Base-by-base conservation (phyloP, 306 rosid genomes). In the Quercus gilva region DNA sequence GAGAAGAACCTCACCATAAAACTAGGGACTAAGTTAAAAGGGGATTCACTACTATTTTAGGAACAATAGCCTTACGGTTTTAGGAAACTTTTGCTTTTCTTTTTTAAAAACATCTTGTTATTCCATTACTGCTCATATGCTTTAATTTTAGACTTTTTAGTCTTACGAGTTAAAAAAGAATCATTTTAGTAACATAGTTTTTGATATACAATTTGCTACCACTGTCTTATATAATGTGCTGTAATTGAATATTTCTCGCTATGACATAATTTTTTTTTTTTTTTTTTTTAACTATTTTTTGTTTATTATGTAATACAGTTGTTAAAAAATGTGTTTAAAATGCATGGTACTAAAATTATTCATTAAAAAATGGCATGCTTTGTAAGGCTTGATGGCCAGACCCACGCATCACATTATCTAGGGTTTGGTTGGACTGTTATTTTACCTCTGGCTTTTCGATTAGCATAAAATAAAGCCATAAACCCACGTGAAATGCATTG, bases 401-500 rank as follows among this genome's bases (percentile, higher is more conserved):
- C 3, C n/a, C 51, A 18, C 72, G n/a, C n/a, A 19, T 9, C 52
- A 9, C 52, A 67, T 8, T 19, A 19, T 67, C 25, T 67, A 35
- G 72, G 72, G 52, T 74, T 56, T 72, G 63, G 17, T 11, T 19
- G 35, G 17, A 51, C 69, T 20, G 55, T 80, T 74, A 49, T 35
- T 49, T 51, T 77, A 73, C 29, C 67, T 11, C 37, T 41, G 26
- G 85, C 28, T 83, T 80, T 10, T 14, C 12, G 29, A 79, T 84
- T 81, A 74, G 87, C 31, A 10, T 60, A 53, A 75, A 73, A 10
- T 60, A 53, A 75, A 73, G 76, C 86, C 86, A 84, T 61, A 45
- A 75, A 73, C 80, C 86, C 86, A 84, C 61, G 83, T 79, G 88
- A 82, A 77, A 0, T 41, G 56, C 18, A 26, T 53, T 52, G 55